Base-by-base conservation (phyloP, 371 early-diverging fungal species). In the Mucor saturninus region DNA sequence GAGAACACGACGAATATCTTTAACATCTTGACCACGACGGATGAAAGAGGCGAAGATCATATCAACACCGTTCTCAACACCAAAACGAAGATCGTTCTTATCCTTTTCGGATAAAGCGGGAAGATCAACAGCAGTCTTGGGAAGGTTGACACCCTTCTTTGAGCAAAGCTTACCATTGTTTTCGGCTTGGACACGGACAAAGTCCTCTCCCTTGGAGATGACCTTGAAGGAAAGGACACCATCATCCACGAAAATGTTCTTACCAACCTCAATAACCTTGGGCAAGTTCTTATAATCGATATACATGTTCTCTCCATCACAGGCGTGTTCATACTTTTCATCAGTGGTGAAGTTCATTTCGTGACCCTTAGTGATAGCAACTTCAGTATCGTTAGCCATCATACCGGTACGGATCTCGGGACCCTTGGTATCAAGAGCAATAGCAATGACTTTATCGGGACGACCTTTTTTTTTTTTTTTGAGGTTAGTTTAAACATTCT, bases 21-120 rank as follows among this genome's bases (percentile, higher is more conserved):
- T 76, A 68, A 99, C 92, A 75, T 98, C 95, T 68, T 90, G 81
- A 52, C 90, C 93, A 61, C 87, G 89, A 43, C 95, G 89, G 70
- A 98, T 93, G 72, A 99, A 99, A 38, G 96, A 95, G 2, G 96
- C 97, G 80, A 97, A 96, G 75, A 99, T 85, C 76, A 95, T 93
- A 73, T 99, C 99, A 31, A 98, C 89, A 29, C 91, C 91, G 58
- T 97, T 86, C 70, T 92, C 86, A 48, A 98, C 86, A 46, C 95
- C 99, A 78, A 96, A 97, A 35, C 68, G 69, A 61, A 99, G 81
- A 73, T 97, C 96, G 26, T 72, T 64, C 74, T 88, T 91, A 76
- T 99, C 98, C 83, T 96, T 96, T 56, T 92, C 92, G 4, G 93
- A 94, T 46, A 98, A 86, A 14, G 93, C 92, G 5, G 95, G 96